Evolutionary conservation across 179 eudicot species (phyloP), one percentile per base, ranked within the genome.

Genomic region (Silene vulgaris): DNA sequence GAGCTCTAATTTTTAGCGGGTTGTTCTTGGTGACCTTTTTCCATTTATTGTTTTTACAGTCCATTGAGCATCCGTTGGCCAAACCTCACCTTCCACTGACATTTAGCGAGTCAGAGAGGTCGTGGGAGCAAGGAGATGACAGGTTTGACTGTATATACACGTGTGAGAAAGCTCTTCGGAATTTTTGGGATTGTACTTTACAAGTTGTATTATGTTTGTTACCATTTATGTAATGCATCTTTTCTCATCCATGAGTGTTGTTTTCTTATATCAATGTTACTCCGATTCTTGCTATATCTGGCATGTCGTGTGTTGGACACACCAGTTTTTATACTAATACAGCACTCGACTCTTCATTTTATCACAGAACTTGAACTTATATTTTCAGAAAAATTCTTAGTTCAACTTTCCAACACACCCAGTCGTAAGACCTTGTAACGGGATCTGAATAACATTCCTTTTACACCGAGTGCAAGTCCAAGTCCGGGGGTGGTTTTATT

Each of bases 101-200:
- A 23, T 73, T 67, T n/a, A 74, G 17, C 26, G 59, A 74, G 75
- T 57, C 23, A 59, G 32, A 17, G 8, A 68, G 72, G 43, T 56
- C 14, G 20, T 40, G 74, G 69, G 65, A 75, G 63, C 26, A 2
- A 62, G 77, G 76, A 52, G 50, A 63, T 35, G 28, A 29, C 64
- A 29, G 69, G 80, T 61, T 74, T 73, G 78, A 66, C 60, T 78
- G 82, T 78, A 75, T 48, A 76, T 79, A 71, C 59, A 73, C 64
- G 78, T 74, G 59, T 50, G 66, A 74, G 78, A 61, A 81, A 68
- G 79, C 75, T 68, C 80, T 26, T 64, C 63, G 16, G 72, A 65
- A 20, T 26, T 16, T 63, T 75, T 37, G 20, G 20, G 63, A 19
- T 61, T 67, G 48, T 69, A 37, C 72, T 52, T 29, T 62, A 63